phyloP scores from a whole-genome alignment of 305 asterid species.

The Petunia hybrid region DNA sequence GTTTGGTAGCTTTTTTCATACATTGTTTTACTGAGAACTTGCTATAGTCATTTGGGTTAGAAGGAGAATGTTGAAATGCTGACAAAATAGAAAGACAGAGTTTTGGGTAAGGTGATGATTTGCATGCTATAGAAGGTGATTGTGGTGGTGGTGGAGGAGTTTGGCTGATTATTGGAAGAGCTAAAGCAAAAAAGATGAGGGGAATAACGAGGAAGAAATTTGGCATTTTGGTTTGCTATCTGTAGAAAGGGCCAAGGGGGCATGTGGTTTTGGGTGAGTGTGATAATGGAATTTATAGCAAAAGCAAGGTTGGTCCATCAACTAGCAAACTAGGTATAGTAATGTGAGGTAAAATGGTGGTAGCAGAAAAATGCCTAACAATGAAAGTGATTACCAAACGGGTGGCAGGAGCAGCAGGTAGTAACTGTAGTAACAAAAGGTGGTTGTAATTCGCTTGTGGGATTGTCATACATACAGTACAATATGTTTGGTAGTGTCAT shows the following conservation, averaged over 20 bases:
- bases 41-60: constrained; percentile 34
- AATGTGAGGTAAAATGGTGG: neutral
- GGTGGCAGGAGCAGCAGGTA: constrained; percentile 28
- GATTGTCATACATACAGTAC: neutral
- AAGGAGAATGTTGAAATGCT: constrained; percentile 32
- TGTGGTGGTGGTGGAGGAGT: neutral
- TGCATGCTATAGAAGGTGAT: constrained; percentile 42
- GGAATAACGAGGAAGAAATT: neutral
- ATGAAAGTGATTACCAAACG: constrained; percentile 1
- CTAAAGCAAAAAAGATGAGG: neutral
- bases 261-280: neutral
- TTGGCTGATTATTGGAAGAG: neutral
- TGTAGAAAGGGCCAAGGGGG: neutral
- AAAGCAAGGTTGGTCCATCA: neutral
- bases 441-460: neutral
- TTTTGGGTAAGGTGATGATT: constrained; percentile 44
- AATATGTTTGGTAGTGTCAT: no score
- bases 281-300: constrained; percentile 24
- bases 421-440: neutral
- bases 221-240: constrained; percentile 2
- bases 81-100: constrained; percentile 46
- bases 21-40: constrained; percentile 41
- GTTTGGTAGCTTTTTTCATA: constrained; percentile 35
- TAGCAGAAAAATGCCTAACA: constrained; percentile 3
- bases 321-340: neutral